Evolutionary conservation across 2,329 filamentous ascomycete species (phyloP).

Genomic region (Hypoxylon rubiginosum): DNA sequence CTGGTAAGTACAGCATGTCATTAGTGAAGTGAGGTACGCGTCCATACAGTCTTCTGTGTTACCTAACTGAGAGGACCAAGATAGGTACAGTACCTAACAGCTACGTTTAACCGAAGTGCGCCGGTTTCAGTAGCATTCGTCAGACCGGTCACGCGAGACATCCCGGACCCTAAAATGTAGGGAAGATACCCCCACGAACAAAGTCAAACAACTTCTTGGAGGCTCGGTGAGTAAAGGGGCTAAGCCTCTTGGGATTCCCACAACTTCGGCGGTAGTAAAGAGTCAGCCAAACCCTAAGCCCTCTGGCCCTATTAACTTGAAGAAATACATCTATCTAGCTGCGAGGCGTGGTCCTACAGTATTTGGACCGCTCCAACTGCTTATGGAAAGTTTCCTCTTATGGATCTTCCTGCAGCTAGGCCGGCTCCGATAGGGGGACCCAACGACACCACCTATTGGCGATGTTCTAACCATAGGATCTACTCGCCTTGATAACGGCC

Average conservation of each 20-base stretch:
- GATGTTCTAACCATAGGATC: constrained; percentile 14
- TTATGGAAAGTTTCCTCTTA: constrained; percentile 6
- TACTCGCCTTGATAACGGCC: constrained; percentile 12
- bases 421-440: constrained; percentile 9
- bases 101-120: not conserved
- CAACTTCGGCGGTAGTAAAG: not conserved
- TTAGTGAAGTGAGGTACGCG: not conserved
- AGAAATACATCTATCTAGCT: not conserved
- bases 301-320: too few species aligned
- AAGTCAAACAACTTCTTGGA: not conserved
- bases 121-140: not conserved
- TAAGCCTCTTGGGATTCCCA: not conserved
- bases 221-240: not conserved
- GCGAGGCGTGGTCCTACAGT: not conserved
- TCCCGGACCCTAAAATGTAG: not conserved
- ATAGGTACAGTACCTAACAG: not conserved
- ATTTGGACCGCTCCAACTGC: not conserved
- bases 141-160: constrained; percentile 1
- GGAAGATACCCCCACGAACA: not conserved
- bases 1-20: not conserved
- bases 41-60: not conserved
- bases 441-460: constrained; percentile 21
- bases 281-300: not conserved
- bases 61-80: not conserved
- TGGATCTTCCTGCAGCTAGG: constrained; percentile 17